Base-by-base conservation (phyloP, 2,329 filamentous ascomycete genomes). In the Aspergillus unguis region DNA sequence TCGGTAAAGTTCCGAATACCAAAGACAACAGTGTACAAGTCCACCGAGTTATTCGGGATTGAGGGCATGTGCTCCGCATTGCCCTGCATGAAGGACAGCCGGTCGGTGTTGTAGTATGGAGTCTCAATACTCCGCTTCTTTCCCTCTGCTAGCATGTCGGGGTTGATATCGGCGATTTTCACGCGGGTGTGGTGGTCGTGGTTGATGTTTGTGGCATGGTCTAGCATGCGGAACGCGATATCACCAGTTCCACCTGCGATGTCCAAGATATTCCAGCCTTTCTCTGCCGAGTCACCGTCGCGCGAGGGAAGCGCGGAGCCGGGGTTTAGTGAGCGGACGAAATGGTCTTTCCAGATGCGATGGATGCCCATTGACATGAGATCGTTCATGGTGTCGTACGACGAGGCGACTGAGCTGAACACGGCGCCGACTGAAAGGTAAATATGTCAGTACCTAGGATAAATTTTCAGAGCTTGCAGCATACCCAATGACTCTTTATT, bases 301-400 rank as follows among this genome's bases (percentile, higher is more conserved):
- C 63, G 66, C 8, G 69, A 65, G 42, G 68, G 61, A 71, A 77
- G 50, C 64, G 78, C 61, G 1, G 76, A 81, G 59, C 92, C 92
- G 0, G 94, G 92, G 70, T 96, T 94, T 31, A 99, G 83, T 32
- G 86, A 87, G 61, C 89, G 86, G 42, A 99, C 92, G 72, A 97
- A 99, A 75, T 96, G 86, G 74, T 97, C 92, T 77, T 88, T 99
- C 94, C 94, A 99, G 35, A 99, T 78, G 40, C 94, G 88, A 73
- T 99, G 94, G 75, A 96, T 92, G 50, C 94, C 94, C 44, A 99
- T 83, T 6, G 94, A 97, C 94, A 99, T 99, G 62, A 97, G 82
- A 72, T 99, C 94, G 76, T 99, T 99, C 94, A 99, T 99, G 57
- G 86, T 87, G 73, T 99, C 94, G 75, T 99, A 99, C 17, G 88